Evolutionary conservation across 2,329 filamentous ascomycete species (phyloP), one percentile per base, ranked within the genome.

Genomic region (Curvularia verruculosa): DNA sequence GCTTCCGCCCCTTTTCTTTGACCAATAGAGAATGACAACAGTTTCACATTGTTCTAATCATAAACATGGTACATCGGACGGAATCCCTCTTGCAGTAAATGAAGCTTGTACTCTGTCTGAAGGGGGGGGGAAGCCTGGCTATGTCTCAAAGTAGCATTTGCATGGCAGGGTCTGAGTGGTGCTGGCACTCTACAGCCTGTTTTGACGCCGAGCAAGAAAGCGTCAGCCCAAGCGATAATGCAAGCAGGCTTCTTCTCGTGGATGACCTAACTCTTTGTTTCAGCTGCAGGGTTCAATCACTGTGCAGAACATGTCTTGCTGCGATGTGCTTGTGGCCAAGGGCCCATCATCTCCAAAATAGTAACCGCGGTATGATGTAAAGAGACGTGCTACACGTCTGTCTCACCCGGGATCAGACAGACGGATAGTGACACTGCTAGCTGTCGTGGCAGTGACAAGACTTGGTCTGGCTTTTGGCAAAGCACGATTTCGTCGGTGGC

Each of bases 21-120:
- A 47, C 60, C 59, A 66, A 66, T 65, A 29, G 47, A 54, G 39
- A 28, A 40, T 34, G 40, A 56, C 56, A 61, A 56, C 62, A 46
- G 46, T 39, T 62, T 65, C 36, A 40, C 9, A 29, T 45, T 45
- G 28, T 12, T 37, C 29, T 43, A 40, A 36, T 52, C 58, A 49
- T 58, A 58, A 60, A 61, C 58, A 50, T 53, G 41, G 46, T 55
- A 43, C 37, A 34, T n/a, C 49, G 36, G 52, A 50, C 55, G 45
- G 36, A 56, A 58, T 31, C n/a, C 47, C 26, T 44, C 37, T 52
- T 44, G 46, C 43, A 47, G 36, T 41, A 52, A 49, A 24, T 43
- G n/a, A 40, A 51, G 52, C 39, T 29, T 29, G 28, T 46, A 41
- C 40, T 58, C 52, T 39, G 24, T 18, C 23, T 19, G 41, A 19